Conservation (phyloP, 2,329 filamentous ascomycete species). For the Emmonsia crescens region DNA sequence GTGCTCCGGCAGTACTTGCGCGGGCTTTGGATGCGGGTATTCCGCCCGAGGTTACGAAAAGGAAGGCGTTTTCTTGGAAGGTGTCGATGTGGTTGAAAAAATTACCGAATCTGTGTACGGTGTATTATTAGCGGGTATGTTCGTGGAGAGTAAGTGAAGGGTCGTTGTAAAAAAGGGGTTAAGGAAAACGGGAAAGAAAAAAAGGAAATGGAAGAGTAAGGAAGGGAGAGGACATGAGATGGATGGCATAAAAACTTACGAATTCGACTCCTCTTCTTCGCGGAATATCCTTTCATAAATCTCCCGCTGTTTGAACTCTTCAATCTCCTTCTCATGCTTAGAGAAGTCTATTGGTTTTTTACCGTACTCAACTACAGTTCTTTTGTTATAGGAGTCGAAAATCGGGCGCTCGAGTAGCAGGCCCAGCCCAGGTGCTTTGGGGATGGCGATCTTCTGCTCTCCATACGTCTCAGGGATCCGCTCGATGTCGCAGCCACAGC, state of each 20-base stretch:
- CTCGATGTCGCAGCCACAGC: slow-evolving; percentile 64
- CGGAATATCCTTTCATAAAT: slow-evolving; percentile 89
- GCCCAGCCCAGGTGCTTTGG: slow-evolving; percentile 84
- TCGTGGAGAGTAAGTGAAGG: background rate
- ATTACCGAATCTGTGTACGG: slow-evolving; percentile 51
- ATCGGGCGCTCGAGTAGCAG: slow-evolving; percentile 82
- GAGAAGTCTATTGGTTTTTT: slow-evolving; percentile 66
- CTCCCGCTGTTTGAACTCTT: slow-evolving; percentile 79
- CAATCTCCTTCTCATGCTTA: slow-evolving; percentile 65
- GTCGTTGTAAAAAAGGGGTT: too few relatives aligned
- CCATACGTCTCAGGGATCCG: slow-evolving; percentile 67
- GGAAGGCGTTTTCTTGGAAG: slow-evolving; percentile 59
- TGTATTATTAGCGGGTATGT: background rate
- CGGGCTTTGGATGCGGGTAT: slow-evolving; percentile 29
- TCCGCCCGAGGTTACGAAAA: slow-evolving; percentile 63
- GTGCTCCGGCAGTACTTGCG: slow-evolving; percentile 7
- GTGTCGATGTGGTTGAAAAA: slow-evolving; percentile 74
- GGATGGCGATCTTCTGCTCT: slow-evolving; percentile 66
- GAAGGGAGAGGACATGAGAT: background rate
- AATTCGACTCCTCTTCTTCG: slow-evolving; percentile 76
- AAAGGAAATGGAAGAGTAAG: background rate
- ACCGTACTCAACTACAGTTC: slow-evolving; percentile 52
- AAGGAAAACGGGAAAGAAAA: background rate
- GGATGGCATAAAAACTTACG: slow-evolving; percentile 47
- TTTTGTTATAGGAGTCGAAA: slow-evolving; percentile 78